Conservation (phyloP, 306 rosid species). For the Nissolia schottii region DNA sequence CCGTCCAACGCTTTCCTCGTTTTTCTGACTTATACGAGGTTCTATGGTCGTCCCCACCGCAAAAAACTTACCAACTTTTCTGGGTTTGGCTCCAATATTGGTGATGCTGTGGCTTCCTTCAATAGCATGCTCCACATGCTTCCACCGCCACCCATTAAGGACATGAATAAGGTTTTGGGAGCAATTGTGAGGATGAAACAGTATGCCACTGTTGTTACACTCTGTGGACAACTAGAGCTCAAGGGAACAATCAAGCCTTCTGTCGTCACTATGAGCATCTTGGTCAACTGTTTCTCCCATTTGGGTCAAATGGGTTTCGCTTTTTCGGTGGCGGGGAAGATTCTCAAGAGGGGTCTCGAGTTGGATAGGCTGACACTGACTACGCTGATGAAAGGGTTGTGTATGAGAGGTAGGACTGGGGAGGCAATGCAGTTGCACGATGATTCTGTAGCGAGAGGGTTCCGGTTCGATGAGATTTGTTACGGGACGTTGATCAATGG, state of each 20-base stretch:
- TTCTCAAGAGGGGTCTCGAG: conserved; percentile 27
- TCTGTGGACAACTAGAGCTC: background rate
- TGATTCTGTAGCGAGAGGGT: conserved; percentile 9
- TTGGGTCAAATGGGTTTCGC: conserved; percentile 30
- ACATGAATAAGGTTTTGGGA: conserved; percentile 18
- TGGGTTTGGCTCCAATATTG: background rate
- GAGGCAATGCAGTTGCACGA: conserved; percentile 17
- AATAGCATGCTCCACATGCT: background rate
- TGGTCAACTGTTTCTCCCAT: conserved; percentile 22
- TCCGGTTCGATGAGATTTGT: conserved; percentile 28
- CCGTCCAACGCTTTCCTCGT: background rate
- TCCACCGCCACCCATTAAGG: conserved; percentile 8
- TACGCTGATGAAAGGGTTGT: conserved; percentile 22
- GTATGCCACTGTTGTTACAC: conserved; percentile 11
- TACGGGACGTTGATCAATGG: conserved; percentile 32
- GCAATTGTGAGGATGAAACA: conserved; percentile 18
- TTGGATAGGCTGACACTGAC: conserved; percentile 12
- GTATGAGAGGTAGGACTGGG: conserved; percentile 13
- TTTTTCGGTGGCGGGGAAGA: conserved; percentile 19
- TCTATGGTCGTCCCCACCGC: conserved; percentile 6
- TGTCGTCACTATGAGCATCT: conserved; percentile 19
- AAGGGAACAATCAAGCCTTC: conserved; percentile 22
- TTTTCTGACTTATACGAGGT: background rate
- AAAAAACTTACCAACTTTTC: background rate
- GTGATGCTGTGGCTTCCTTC: conserved; percentile 28